phyloP scores from a whole-genome alignment of 164 flowering plant genomes.

The Liriodendron chinense region DNA sequence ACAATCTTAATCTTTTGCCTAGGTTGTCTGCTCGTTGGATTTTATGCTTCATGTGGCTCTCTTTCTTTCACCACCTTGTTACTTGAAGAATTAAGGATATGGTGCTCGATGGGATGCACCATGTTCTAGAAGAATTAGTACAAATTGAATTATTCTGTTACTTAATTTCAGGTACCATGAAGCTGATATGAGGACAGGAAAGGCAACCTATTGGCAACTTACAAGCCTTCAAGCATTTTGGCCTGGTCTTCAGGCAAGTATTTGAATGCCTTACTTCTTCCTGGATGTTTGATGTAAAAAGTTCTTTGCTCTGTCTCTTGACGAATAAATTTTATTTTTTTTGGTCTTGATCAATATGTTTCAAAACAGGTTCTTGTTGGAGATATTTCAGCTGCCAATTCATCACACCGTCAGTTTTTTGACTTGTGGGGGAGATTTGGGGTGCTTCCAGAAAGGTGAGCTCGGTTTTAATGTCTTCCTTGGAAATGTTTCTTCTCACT shows the following conservation, averaged over 20 bases:
- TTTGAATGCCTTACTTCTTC: constrained; percentile 7
- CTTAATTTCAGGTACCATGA: constrained; percentile 80
- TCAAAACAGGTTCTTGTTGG: constrained; percentile 83
- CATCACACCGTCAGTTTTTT: constrained; percentile 91
- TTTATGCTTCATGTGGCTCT: background rate
- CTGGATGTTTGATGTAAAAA: background rate
- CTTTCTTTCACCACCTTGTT: background rate
- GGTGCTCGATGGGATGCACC: too few species aligned
- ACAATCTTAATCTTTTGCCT: background rate
- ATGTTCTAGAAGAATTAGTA: background rate
- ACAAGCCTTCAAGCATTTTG: constrained; percentile 99
- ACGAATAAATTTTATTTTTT: background rate
- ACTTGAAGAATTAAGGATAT: too few species aligned
- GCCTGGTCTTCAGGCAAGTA: constrained; percentile 95
- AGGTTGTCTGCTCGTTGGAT: background rate
- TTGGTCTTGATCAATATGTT: constrained; percentile 15
- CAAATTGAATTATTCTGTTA: background rate
- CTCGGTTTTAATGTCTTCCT: background rate
- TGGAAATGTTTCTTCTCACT: background rate
- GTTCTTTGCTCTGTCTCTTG: background rate
- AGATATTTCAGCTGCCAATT: constrained; percentile 89
- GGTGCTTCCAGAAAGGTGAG: constrained; percentile 92
- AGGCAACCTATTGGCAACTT: constrained; percentile 97
- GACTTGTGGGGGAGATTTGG: constrained; percentile 89
- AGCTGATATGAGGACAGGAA: constrained; percentile 97